Conservation (phyloP, 2,329 filamentous ascomycete genomes). For the Calcarisporium arbuscula region DNA sequence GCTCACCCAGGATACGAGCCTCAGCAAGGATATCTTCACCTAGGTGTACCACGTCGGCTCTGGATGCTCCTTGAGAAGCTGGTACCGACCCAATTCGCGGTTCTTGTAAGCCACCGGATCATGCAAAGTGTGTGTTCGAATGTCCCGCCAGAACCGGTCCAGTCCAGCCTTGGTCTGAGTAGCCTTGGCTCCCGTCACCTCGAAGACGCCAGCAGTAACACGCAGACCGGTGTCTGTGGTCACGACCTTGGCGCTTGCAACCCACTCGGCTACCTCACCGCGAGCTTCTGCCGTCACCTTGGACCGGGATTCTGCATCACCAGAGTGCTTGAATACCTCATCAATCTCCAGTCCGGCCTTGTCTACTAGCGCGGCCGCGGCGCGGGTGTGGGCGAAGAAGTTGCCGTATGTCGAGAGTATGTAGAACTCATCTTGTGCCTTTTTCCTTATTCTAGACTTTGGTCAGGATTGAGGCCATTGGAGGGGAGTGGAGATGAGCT, state of each 20-base stretch:
- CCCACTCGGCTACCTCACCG: conserved; percentile 56
- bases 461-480: conserved; percentile 3
- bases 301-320: conserved; percentile 29
- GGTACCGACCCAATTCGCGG: conserved; percentile 51
- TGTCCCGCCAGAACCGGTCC: conserved; percentile 60
- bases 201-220: conserved; percentile 57
- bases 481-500: conserved; percentile 5
- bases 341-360: conserved; percentile 44
- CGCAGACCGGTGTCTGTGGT: conserved; percentile 53
- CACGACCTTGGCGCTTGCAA: conserved; percentile 57
- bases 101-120: conserved; percentile 65
- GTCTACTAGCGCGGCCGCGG: conserved; percentile 53
- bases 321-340: conserved; percentile 35
- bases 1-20: too few relatives aligned
- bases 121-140: conserved; percentile 60
- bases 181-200: conserved; percentile 54
- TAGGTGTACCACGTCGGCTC: conserved; percentile 57
- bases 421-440: conserved; percentile 57
- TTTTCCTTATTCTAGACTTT: conserved; percentile 42
- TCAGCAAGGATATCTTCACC: too few relatives aligned
- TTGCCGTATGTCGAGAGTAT: conserved; percentile 59
- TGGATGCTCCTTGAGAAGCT: conserved; percentile 49
- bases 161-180: conserved; percentile 53
- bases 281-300: conserved; percentile 44
- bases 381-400: conserved; percentile 55